Base-by-base conservation (phyloP, 2,329 filamentous ascomycete species). In the Chalaropsis thielavioides region DNA sequence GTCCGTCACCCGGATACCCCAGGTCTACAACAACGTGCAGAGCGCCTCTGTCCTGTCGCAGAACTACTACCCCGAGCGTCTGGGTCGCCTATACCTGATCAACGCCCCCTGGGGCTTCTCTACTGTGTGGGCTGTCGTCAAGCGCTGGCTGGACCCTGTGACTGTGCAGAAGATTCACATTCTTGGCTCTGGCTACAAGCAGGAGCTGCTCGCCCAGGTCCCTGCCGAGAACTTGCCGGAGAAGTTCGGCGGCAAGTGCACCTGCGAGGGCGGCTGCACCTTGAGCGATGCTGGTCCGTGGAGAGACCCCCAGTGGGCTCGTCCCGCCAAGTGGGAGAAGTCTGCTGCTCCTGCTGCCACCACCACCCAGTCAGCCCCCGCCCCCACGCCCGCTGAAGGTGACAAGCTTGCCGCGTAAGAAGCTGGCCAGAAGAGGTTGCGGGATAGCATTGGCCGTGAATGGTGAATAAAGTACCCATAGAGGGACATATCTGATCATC, bases 1-100 rank as follows among this genome's bases (percentile, higher is more conserved):
- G 27, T 90, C 90, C 67, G 78, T 97, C 71, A 82, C 81, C 74
- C 94, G 88, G 77, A 86, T 90, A 54, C 82, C 85, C 68, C 87
- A 88, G 68, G 92, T 96, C 66, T 96, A 95, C 80, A 82, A 84
- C 64, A 97, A 96, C 79, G 83, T 99, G 70, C 84, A 84, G 72
- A 83, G 88, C 74, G 91, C 90, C 58, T 94, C 90, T 41, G 86
- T 80, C 74, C 89, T 99, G 77, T 95, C 90, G 69, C 94, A 97
- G 78, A 96, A 97, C 83, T 95, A 97, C 84, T 99, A 99, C 79
- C 94, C 94, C 7, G 94, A 99, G 82, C 89, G 94, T 67, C 82
- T 99, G 67, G 94, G 94, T 72, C 92, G 91, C 77, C 82, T 99
- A 74, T 99, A 96, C 82, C 79, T 99, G 71, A 96, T 99, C 85